A percentile compares a stretch with the other conserved stretches of the same genome.
phyloP scores from a whole-genome alignment of 2,329 filamentous ascomycete genomes.

The Aureobasidium sp. region DNA sequence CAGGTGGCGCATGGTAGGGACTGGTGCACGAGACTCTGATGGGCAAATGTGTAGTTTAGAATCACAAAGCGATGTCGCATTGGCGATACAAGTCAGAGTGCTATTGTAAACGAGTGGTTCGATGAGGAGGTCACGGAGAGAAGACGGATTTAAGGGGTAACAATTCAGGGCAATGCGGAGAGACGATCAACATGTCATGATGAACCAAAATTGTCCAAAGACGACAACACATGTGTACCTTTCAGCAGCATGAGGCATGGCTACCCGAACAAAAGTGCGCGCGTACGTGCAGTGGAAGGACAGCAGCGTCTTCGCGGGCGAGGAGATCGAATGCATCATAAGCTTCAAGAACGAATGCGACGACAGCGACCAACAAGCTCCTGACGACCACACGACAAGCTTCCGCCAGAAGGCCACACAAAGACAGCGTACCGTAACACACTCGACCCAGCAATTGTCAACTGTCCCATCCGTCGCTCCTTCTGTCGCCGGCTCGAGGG shows the following conservation, averaged over 20 bases:
- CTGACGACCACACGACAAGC: conserved; percentile 16
- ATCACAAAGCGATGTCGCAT: neutral
- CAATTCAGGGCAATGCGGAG: neutral
- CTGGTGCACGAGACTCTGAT: conserved; percentile 45
- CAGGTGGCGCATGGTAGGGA: conserved; percentile 74
- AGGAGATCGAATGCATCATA: conserved; percentile 91
- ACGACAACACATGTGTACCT: neutral
- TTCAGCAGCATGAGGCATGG: conserved; percentile 4
- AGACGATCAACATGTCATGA: conserved; percentile 1
- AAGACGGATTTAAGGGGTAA: neutral
- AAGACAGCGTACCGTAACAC: conserved; percentile 29
- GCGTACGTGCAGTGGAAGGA: conserved; percentile 95
- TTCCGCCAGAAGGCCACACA: neutral
- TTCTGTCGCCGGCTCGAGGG: conserved; percentile 13
- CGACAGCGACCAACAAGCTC: conserved; percentile 31
- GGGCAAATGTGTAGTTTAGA: neutral
- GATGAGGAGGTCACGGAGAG: neutral
- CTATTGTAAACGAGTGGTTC: neutral
- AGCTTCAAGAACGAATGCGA: conserved; percentile 80
- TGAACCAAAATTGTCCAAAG: neutral
- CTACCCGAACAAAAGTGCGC: conserved; percentile 61
- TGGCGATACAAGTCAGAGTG: neutral
- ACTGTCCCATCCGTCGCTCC: conserved; percentile 16
- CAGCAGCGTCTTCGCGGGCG: conserved; percentile 89
- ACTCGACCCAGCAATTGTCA: conserved; percentile 22